Evolutionary conservation across 495 filamentous ascomycete genomes (phyloP).

Genomic region (Sphaerosporella brunnea): DNA sequence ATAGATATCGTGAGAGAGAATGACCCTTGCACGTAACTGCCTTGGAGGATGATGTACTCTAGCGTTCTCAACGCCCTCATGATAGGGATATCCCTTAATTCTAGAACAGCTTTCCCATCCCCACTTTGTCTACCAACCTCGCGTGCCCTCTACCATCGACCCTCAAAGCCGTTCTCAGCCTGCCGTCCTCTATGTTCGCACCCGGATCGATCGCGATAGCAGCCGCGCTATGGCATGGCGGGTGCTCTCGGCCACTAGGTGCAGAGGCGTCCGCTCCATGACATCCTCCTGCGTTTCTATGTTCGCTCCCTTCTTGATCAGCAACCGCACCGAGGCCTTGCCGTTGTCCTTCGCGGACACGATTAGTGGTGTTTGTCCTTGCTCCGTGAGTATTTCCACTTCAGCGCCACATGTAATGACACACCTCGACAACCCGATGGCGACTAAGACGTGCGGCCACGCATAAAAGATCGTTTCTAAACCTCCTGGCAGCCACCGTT

Average conservation of each 20-base stretch:
- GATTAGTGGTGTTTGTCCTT: background rate
- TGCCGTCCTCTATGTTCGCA: too few relatives aligned
- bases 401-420: background rate
- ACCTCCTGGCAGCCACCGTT: background rate
- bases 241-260: background rate
- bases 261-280: background rate
- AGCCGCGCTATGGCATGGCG: background rate
- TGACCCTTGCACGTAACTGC: too few relatives aligned
- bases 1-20: too few relatives aligned
- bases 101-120: too few relatives aligned
- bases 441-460: background rate
- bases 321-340: background rate
- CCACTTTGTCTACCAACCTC: too few relatives aligned
- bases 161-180: too few relatives aligned
- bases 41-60: too few relatives aligned
- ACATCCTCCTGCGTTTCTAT: background rate
- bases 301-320: background rate
- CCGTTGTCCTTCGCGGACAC: background rate
- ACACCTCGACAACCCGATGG: background rate
- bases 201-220: too few relatives aligned
- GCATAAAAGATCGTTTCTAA: background rate
- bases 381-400: background rate
- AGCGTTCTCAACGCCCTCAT: background rate
- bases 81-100: background rate
- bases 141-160: too few relatives aligned